A percentile compares a stretch with the other conserved stretches of the same genome.
These are phyloP conservation scores for Melastoma malabathricum DNA, from an alignment of 345 rosid genomes.

Conservation along the genomic window DNA sequence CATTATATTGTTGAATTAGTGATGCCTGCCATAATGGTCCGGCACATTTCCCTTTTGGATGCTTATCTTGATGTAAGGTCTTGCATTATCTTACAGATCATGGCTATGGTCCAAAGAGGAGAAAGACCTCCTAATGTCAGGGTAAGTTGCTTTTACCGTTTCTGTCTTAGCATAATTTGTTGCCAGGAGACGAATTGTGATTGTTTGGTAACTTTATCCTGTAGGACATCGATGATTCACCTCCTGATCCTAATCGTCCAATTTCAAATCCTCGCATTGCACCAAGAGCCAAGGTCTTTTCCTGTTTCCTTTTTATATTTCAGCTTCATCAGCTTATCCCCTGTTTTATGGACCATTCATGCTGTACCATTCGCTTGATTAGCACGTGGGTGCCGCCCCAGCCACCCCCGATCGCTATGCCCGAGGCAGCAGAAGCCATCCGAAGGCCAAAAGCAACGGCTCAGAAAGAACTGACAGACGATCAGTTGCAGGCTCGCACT, in stretches of 20 bases:
- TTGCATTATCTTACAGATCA: slow-evolving; percentile 37
- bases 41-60: too few relatives aligned
- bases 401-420: slow-evolving; percentile 85
- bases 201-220: slow-evolving; percentile 12
- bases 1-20: too few relatives aligned
- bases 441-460: slow-evolving; percentile 53
- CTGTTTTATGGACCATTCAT: too few relatives aligned
- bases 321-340: too few relatives aligned
- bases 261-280: slow-evolving; percentile 56
- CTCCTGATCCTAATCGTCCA: slow-evolving; percentile 75
- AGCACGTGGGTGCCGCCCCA: slow-evolving; percentile 99
- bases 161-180: not conserved
- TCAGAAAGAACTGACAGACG: slow-evolving; percentile 37
- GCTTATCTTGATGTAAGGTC: not conserved
- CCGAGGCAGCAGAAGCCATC: slow-evolving; percentile 95
- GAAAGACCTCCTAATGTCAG: slow-evolving; percentile 87
- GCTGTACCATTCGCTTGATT: slow-evolving; percentile 2
- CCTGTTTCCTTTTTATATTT: too few relatives aligned
- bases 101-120: slow-evolving; percentile 92
- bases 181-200: slow-evolving; percentile 1
- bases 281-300: slow-evolving; percentile 77
- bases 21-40: too few relatives aligned
- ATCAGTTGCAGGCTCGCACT: slow-evolving; percentile 27
- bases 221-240: slow-evolving; percentile 85
- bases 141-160: slow-evolving; percentile 21